Percentiles rank a stretch among this genome's conserved stretches.
Conservation (phyloP, 805 yeast genomes). For the Ogataea zsoltii region DNA sequence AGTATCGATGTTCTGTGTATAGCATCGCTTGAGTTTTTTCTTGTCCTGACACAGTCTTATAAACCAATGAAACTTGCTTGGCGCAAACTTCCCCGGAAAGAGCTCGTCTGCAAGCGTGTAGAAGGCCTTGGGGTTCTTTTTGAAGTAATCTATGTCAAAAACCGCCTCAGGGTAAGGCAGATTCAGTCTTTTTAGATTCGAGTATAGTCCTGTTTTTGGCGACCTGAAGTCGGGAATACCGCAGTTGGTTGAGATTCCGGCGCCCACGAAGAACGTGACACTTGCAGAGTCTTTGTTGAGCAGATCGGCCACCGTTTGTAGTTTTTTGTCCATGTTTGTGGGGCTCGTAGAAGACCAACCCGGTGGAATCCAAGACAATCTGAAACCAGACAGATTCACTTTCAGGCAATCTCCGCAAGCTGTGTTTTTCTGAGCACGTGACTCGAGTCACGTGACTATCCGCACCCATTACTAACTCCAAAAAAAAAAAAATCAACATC, state of each 20-base stretch:
- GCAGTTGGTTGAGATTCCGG: conserved; percentile 90
- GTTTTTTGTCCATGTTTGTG: conserved; percentile 23
- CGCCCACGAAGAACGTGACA: conserved; percentile 78
- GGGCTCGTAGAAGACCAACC: background rate
- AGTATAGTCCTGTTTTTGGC: conserved; percentile 85
- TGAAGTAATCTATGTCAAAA: conserved; percentile 83
- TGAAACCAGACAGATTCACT: background rate
- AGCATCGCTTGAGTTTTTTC: conserved; percentile 63
- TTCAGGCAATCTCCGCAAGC: background rate
- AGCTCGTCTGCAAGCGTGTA: conserved; percentile 81
- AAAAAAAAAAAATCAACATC: too few relatives aligned
- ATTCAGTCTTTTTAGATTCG: conserved; percentile 70
- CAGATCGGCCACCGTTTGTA: conserved; percentile 24
- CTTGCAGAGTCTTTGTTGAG: conserved; percentile 33
- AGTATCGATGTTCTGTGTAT: conserved; percentile 93
- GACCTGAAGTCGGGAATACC: conserved; percentile 96
- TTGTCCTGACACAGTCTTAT: conserved; percentile 68
- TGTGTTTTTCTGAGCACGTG: too few relatives aligned
- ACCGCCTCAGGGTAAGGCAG: conserved; percentile 96
- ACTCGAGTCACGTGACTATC: too few relatives aligned
- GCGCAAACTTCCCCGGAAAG: conserved; percentile 84
- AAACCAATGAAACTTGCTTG: conserved; percentile 79
- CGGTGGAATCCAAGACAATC: background rate
- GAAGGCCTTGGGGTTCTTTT: conserved; percentile 77
- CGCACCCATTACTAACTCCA: too few relatives aligned